Evolutionary conservation across 768 basidiomycete genomes (phyloP).

Genomic region (Heimioporus sp.): DNA sequence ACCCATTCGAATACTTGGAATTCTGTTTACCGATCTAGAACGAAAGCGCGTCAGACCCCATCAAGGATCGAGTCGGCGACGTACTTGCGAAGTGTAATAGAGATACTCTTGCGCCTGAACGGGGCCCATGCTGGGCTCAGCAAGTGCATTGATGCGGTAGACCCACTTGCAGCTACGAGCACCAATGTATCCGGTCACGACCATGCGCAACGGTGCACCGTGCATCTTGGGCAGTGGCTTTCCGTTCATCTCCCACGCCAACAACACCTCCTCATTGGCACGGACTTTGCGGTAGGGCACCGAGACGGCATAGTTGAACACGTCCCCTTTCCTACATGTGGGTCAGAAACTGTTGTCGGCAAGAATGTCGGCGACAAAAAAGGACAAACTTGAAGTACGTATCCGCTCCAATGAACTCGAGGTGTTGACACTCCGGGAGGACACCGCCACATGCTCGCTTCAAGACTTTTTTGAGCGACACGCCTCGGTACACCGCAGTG

Average conservation of each 20-base stretch:
- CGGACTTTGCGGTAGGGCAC: constrained; percentile 50
- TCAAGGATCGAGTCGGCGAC: constrained; percentile 6
- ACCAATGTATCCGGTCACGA: constrained; percentile 54
- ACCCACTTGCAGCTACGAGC: constrained; percentile 56
- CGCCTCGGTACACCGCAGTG: constrained; percentile 51
- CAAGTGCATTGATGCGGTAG: constrained; percentile 48
- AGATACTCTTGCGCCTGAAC: constrained; percentile 54
- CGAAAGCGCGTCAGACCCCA: not conserved
- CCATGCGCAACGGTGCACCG: constrained; percentile 48
- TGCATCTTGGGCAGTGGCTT: constrained; percentile 48
- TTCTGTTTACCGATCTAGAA: constrained; percentile 44
- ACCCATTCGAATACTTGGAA: constrained; percentile 49
- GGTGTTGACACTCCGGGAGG: constrained; percentile 44
- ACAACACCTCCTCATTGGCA: constrained; percentile 43
- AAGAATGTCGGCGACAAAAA: not conserved
- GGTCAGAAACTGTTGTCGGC: not conserved
- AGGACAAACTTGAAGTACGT: constrained; percentile 49
- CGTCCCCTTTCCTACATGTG: constrained; percentile 32
- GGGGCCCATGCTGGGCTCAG: constrained; percentile 48
- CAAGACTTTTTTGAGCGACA: constrained; percentile 51
- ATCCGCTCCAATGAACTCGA: constrained; percentile 57
- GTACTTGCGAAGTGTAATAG: constrained; percentile 50
- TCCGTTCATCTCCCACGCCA: constrained; percentile 17
- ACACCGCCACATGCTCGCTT: constrained; percentile 53
- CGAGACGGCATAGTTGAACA: constrained; percentile 47